phyloP scores from a whole-genome alignment of 2,329 filamentous ascomycete genomes.

The Alternaria brassicicola region DNA sequence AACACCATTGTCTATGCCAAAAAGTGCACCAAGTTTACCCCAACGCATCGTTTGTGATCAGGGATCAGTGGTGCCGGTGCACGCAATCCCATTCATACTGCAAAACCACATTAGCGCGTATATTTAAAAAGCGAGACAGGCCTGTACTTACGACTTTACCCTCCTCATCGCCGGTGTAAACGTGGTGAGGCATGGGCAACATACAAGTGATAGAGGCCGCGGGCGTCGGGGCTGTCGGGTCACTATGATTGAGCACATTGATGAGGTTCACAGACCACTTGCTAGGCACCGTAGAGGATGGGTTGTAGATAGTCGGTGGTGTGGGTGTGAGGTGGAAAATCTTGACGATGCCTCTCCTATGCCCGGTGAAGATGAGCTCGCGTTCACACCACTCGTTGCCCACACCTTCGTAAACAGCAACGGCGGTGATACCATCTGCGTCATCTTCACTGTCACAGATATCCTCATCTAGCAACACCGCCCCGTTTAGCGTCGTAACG shows the following conservation, averaged over 20 bases:
- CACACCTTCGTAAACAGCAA: conserved; percentile 90
- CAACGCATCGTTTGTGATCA: not conserved
- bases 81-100: conserved; percentile 66
- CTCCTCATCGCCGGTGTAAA: conserved; percentile 94
- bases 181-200: conserved; percentile 76
- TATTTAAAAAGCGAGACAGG: not conserved
- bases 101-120: conserved; percentile 5
- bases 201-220: conserved; percentile 81
- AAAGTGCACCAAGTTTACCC: not conserved
- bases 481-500: conserved; percentile 87
- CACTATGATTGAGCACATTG: conserved; percentile 80
- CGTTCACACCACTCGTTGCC: conserved; percentile 92
- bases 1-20: not conserved
- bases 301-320: conserved; percentile 55
- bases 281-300: not conserved
- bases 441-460: conserved; percentile 70
- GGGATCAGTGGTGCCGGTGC: conserved; percentile 48
- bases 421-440: conserved; percentile 74
- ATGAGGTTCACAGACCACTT: conserved; percentile 79
- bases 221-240: conserved; percentile 58
- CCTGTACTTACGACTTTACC: conserved; percentile 68
- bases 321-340: conserved; percentile 64
- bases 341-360: conserved; percentile 82
- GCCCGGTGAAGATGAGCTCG: conserved; percentile 86
- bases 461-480: conserved; percentile 79